Conservation (phyloP, 345 rosid genomes). For the Zanthoxylum bungeanum region DNA sequence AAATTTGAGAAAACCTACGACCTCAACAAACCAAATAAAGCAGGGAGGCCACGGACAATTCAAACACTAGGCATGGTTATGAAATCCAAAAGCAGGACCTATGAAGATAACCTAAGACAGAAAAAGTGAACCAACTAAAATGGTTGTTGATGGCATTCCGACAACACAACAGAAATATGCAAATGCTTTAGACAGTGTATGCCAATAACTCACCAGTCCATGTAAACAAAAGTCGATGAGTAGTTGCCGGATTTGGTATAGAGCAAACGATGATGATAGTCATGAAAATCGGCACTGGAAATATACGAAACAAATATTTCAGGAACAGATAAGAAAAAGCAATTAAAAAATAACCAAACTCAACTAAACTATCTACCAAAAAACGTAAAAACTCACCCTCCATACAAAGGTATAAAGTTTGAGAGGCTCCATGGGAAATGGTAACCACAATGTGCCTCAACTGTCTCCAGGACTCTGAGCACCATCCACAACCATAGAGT, state of each 20-base stretch:
- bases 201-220: constrained; percentile 79
- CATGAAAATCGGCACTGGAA: constrained; percentile 95
- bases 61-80: neutral
- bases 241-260: constrained; percentile 98
- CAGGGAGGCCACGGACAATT: neutral
- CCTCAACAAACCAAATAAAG: too few species aligned
- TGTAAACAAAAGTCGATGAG: constrained; percentile 86
- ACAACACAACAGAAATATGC: neutral
- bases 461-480: constrained; percentile 90
- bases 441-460: constrained; percentile 98
- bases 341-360: neutral
- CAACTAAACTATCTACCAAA: neutral
- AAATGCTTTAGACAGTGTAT: neutral
- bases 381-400: constrained; percentile 61
- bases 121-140: neutral
- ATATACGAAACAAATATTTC: constrained; percentile 4
- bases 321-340: constrained; percentile 10
- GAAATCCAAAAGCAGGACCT: neutral
- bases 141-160: neutral
- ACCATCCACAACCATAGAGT: constrained; percentile 97
- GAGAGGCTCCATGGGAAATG: constrained; percentile 99
- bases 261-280: constrained; percentile 92
- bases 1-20: too few species aligned
- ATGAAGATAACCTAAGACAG: neutral
- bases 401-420: constrained; percentile 87